Conservation (phyloP, 345 rosid species). For the Firmiana major region DNA sequence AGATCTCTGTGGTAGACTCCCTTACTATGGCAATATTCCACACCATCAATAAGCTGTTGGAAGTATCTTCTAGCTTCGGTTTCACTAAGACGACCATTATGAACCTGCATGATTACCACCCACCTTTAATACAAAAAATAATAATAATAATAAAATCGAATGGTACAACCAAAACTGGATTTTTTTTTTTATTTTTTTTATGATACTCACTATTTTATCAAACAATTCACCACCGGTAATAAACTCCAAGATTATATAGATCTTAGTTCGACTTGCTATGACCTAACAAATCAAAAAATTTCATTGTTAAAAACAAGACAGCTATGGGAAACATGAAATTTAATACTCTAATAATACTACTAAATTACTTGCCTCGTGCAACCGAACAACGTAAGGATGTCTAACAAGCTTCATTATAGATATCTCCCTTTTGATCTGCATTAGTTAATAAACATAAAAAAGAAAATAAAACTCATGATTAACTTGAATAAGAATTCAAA, state of each 20-base stretch:
- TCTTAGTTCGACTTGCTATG: constrained; percentile 86
- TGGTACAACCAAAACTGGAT: neutral
- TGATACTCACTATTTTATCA: constrained; percentile 83
- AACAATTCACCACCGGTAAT: constrained; percentile 97
- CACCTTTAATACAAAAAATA: neutral
- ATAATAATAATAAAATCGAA: no score
- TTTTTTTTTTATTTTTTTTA: constrained; percentile 14
- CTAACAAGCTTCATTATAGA: constrained; percentile 98
- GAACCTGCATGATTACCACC: constrained; percentile 50
- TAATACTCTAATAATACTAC: neutral
- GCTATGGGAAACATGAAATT: neutral
- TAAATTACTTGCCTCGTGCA: constrained; percentile 61
- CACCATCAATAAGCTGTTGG: constrained; percentile 97
- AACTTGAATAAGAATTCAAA: neutral
- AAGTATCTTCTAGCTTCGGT: constrained; percentile 82
- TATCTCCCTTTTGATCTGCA: constrained; percentile 95
- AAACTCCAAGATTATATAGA: constrained; percentile 91
- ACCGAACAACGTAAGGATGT: constrained; percentile 89
- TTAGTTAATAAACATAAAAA: neutral
- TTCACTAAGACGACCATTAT: constrained; percentile 81
- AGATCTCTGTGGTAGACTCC: constrained; percentile 95
- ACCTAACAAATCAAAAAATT: constrained; percentile 39
- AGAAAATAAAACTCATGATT: constrained; percentile 7
- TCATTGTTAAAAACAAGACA: constrained; percentile 7
- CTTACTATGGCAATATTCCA: constrained; percentile 87